Evolutionary conservation across 2,329 filamentous ascomycete species (phyloP).

Genomic region (Xylariaceae sp.): DNA sequence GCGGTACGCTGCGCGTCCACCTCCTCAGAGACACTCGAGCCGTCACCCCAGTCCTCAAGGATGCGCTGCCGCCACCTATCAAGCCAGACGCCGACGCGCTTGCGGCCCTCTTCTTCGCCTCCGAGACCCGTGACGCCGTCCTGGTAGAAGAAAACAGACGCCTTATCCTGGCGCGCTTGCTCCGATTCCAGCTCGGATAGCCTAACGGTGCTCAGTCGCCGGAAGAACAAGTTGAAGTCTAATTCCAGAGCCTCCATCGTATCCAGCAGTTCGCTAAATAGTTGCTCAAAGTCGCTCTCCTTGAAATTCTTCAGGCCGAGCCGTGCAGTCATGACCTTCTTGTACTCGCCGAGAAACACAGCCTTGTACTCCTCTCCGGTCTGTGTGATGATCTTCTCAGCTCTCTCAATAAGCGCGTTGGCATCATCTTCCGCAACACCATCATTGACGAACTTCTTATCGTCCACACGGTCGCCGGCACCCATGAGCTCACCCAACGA

Average conservation of each 20-base stretch:
- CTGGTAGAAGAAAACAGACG: conserved; percentile 79
- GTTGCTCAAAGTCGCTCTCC: conserved; percentile 76
- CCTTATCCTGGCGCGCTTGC: conserved; percentile 67
- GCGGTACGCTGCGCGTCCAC: conserved; percentile 67
- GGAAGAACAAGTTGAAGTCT: conserved; percentile 95
- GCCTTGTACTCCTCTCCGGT: conserved; percentile 87
- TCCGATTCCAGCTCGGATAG: conserved; percentile 69
- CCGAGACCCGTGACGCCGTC: conserved; percentile 69
- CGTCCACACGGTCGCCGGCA: conserved; percentile 74
- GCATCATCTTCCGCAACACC: conserved; percentile 75
- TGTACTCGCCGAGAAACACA: conserved; percentile 89
- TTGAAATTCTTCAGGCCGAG: conserved; percentile 76
- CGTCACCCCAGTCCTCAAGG: conserved; percentile 75
- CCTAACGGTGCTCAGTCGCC: conserved; percentile 72
- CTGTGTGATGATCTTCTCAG: conserved; percentile 82
- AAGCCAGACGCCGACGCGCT: conserved; percentile 79
- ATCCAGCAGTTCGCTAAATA: conserved; percentile 86
- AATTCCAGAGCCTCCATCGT: conserved; percentile 81
- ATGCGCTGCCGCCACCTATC: conserved; percentile 76
- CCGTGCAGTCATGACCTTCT: conserved; percentile 78
- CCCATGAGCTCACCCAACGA: conserved; percentile 88
- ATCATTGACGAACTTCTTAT: conserved; percentile 71
- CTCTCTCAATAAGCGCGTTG: conserved; percentile 74
- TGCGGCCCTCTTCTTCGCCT: conserved; percentile 68
- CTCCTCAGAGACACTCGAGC: conserved; percentile 40